Base-by-base conservation (phyloP, 1,139 yeast genomes). In the Yamadazyma trypodendri region DNA sequence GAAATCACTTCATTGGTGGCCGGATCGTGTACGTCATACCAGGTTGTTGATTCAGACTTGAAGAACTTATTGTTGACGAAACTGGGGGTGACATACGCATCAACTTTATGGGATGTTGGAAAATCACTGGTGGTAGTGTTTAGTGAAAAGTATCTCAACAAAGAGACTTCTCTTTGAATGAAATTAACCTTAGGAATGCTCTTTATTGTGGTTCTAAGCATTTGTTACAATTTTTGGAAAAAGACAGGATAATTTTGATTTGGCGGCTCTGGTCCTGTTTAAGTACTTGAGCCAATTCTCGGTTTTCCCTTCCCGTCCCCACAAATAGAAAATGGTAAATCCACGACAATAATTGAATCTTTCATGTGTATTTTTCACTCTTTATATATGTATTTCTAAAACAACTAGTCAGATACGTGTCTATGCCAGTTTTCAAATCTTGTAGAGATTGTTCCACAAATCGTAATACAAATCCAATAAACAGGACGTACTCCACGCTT, bases 401-500 rank as follows among this genome's bases (percentile, higher is more conserved):
- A n/a, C n/a, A n/a, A n/a, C n/a, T n/a, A n/a, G n/a, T n/a, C n/a
- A n/a, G n/a, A n/a, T n/a, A n/a, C n/a, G n/a, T n/a, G n/a, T n/a
- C n/a, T n/a, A n/a, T n/a, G n/a, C n/a, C n/a, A n/a, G n/a, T n/a
- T n/a, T n/a, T 24, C 23, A 34, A 12, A 34, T 24, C 45, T 31
- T 32, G 24, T 45, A 37, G 6, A 28, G 16, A 15, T 43, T 49
- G 24, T 52, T 58, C 72, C 70, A 76, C 29, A 79, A 58, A 53
- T 88, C 96, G 47, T 74, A 72, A 60, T 81, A 85, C 41, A 92
- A 64, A 56, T 92, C 97, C 36, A 92, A 63, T 43, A 92, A 63
- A 52, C 96, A 86, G 3, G 94, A 84, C 0, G 89, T 66, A 55
- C 95, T 85, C 98, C 98, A 92, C 0, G 97, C 97, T 59, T 92